These are phyloP conservation scores for Paracamarosporium sp. DNA, from an alignment of 2,329 filamentous ascomycete species.

Conservation along the genomic window DNA sequence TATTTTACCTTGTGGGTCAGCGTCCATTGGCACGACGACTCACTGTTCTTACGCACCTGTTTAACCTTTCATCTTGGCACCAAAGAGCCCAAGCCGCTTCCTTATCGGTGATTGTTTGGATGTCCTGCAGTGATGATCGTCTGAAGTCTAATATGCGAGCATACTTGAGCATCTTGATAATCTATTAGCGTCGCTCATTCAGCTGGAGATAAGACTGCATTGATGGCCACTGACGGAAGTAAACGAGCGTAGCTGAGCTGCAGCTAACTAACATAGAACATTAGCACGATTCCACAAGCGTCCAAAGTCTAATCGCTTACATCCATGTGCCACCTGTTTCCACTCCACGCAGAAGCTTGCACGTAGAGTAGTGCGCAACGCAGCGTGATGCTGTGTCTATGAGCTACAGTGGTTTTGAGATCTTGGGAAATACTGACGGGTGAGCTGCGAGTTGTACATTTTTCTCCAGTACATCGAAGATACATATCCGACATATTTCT, in stretches of 20 bases:
- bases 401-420: background rate
- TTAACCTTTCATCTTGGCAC: slow-evolving; percentile 57
- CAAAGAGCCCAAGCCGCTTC: slow-evolving; percentile 59
- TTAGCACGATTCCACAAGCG: background rate
- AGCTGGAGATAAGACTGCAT: background rate
- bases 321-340: slow-evolving; percentile 69
- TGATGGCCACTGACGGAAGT: slow-evolving; percentile 7
- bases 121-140: background rate
- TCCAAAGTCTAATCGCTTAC: slow-evolving; percentile 45
- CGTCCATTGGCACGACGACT: background rate
- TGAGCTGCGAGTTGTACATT: slow-evolving; percentile 35
- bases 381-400: slow-evolving; percentile 53
- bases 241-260: slow-evolving; percentile 9
- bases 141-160: slow-evolving; percentile 4
- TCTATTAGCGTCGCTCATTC: background rate
- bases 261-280: background rate
- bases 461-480: slow-evolving; percentile 63
- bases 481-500: slow-evolving; percentile 60
- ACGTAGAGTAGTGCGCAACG: slow-evolving; percentile 69
- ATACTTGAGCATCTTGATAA: slow-evolving; percentile 5
- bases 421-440: slow-evolving; percentile 34
- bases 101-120: background rate
- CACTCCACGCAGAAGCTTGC: slow-evolving; percentile 70
- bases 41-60: slow-evolving; percentile 46
- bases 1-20: slow-evolving; percentile 26